These are phyloP conservation scores for Allantophomopsis lycopodina DNA, from an alignment of 2,329 filamentous ascomycete genomes.

Conservation along the genomic window DNA sequence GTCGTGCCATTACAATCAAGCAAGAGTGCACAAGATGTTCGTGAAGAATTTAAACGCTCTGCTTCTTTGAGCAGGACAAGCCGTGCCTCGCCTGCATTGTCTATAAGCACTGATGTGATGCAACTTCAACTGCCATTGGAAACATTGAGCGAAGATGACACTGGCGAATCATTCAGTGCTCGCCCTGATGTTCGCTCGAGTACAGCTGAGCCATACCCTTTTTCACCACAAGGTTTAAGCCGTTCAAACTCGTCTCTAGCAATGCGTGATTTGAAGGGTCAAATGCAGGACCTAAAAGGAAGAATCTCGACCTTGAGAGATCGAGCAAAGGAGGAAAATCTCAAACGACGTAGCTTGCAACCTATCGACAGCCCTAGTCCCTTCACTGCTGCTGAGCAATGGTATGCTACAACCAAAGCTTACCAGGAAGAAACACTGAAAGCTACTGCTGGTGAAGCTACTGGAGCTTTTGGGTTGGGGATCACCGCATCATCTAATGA, in stretches of 20 bases:
- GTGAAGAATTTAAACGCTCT: too few relatives aligned
- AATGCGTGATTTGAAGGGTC: conserved; percentile 46
- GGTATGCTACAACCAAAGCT: conserved; percentile 14
- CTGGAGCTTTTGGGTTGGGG: neutral
- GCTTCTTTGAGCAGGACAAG: too few relatives aligned
- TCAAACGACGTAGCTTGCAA: conserved; percentile 47
- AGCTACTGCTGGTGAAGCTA: conserved; percentile 10
- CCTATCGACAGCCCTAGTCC: conserved; percentile 43
- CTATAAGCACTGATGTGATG: too few relatives aligned
- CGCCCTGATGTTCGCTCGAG: conserved; percentile 5
- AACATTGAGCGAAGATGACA: conserved; percentile 36
- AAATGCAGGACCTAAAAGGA: conserved; percentile 55
- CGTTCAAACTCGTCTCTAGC: conserved; percentile 21
- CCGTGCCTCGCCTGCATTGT: too few relatives aligned
- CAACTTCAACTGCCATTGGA: conserved; percentile 23
- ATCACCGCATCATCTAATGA: conserved; percentile 3
- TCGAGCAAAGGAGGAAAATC: conserved; percentile 47
- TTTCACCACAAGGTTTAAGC: conserved; percentile 10
- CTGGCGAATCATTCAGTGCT: neutral
- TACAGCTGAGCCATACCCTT: conserved; percentile 9
- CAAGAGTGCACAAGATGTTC: too few relatives aligned
- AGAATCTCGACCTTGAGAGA: conserved; percentile 54
- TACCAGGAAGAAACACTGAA: conserved; percentile 10
- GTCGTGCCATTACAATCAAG: too few relatives aligned
- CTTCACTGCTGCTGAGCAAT: conserved; percentile 20